Conservation (phyloP, 2,329 filamentous ascomycete genomes). For the Thielaviopsis populi region DNA sequence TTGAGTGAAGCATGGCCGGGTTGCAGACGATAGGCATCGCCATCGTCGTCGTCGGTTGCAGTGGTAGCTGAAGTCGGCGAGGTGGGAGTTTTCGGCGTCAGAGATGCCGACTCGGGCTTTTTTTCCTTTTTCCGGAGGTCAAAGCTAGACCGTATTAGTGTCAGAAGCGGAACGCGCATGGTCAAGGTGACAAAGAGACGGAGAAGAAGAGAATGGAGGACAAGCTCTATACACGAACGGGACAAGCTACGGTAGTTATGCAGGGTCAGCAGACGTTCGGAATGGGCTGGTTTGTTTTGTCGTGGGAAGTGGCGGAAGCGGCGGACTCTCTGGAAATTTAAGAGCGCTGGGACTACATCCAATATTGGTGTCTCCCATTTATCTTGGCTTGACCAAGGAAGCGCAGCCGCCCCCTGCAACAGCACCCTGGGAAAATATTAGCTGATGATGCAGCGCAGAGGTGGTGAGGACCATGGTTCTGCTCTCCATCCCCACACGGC, state of each 20-base stretch:
- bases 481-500: neutral
- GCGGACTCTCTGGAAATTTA: neutral
- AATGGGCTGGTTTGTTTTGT: neutral
- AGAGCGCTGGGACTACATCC: no score
- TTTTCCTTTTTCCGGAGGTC: slow-evolving; percentile 2
- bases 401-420: neutral
- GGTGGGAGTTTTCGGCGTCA: neutral
- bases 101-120: neutral
- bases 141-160: slow-evolving; percentile 6
- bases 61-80: neutral
- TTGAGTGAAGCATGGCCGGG: neutral
- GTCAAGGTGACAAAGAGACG: neutral
- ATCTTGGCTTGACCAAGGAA: neutral
- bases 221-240: neutral
- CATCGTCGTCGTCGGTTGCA: neutral
- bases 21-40: neutral
- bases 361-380: neutral
- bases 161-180: slow-evolving; percentile 2
- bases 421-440: neutral
- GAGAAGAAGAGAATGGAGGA: neutral
- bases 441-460: neutral
- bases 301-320: neutral
- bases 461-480: neutral
- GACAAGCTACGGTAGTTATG: neutral
- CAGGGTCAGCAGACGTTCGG: neutral